Evolutionary conservation across 441 rosid species (phyloP), one percentile per base, ranked within the genome.

Genomic region (Gossypium schwendimanii): DNA sequence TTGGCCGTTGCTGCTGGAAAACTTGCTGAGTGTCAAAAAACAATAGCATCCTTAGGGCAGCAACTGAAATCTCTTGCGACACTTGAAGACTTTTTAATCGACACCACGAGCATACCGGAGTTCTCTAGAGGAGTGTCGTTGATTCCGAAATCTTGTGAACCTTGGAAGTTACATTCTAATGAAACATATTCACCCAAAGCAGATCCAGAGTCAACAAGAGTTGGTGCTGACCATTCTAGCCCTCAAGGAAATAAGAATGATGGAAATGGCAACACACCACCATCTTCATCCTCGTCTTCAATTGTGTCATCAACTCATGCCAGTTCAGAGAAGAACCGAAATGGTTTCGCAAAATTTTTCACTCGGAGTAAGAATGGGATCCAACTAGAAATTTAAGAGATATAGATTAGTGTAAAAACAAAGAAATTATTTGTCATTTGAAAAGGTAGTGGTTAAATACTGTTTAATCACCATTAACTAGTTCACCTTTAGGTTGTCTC

Each of bases 341-440:
- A 89, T 52, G 99, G 99, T 50, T 94, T 94, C 73, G 97, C 98
- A 0, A 92, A 89, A 60, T 92, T 94, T 63, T 94, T 92, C 84
- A 87, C 92, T 1, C 79, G 96, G 54, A 91, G 90, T 66, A 94
- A 94, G 83, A 90, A 89, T 12, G 96, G 99, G 64, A 85, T 94
- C 72, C 97, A 92, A 61, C 82, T 94, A 64, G 96, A 88, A 61
- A 88, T 94, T 75, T 92, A 90, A 85, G 15, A 41, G 28, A 69
- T 63, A 24, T 49, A 73, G 52, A 54, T 63, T 12, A 17, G 28
- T 71, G 62, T 67, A 57, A 23, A 33, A 69, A 60, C 50, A 21
- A 11, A 39, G 71, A n/a, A 73, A 47, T 31, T 72, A 66, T 24
- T 17, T 60, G 44, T 68, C 52, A 50, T 36, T 61, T 62, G 44